A percentile compares a stretch with the other conserved stretches of the same genome.
phyloP scores from a whole-genome alignment of 1,284 basidiomycete genomes.

The Phaffia rhodozyma region DNA sequence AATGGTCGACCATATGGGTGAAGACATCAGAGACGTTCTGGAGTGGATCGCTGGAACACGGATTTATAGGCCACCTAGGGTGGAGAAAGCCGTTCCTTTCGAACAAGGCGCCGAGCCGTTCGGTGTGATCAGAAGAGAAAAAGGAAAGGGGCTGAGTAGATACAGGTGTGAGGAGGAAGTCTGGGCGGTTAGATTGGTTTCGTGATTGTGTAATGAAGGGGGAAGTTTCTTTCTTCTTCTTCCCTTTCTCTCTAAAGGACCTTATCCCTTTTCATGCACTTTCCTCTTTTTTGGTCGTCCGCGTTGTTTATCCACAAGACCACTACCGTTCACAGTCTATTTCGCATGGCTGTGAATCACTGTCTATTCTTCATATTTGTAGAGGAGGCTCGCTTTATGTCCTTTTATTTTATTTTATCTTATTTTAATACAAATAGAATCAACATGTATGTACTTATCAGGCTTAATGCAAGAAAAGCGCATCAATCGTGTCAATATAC shows the following conservation, averaged over 20 bases:
- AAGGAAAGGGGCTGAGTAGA: neutral
- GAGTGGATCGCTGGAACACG: constrained; percentile 10
- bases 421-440: no score
- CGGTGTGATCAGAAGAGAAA: neutral
- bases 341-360: no score
- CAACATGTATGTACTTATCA: no score
- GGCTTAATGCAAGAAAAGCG: no score
- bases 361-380: no score
- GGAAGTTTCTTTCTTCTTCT: neutral
- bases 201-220: neutral
- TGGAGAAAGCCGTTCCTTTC: constrained; percentile 14
- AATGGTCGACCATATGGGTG: constrained; percentile 14
- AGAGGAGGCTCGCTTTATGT: no score
- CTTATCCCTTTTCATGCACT: neutral
- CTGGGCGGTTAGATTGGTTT: constrained; percentile 15
- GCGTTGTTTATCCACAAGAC: no score
- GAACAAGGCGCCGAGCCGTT: constrained; percentile 15
- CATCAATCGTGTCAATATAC: no score
- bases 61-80: neutral
- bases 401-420: no score
- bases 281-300: neutral
- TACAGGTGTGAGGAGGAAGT: constrained; percentile 16
- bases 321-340: no score
- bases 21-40: constrained; percentile 17
- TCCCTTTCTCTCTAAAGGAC: neutral